phyloP scores from a whole-genome alignment of 2,329 filamentous ascomycete species.

The Venturia asperata region DNA sequence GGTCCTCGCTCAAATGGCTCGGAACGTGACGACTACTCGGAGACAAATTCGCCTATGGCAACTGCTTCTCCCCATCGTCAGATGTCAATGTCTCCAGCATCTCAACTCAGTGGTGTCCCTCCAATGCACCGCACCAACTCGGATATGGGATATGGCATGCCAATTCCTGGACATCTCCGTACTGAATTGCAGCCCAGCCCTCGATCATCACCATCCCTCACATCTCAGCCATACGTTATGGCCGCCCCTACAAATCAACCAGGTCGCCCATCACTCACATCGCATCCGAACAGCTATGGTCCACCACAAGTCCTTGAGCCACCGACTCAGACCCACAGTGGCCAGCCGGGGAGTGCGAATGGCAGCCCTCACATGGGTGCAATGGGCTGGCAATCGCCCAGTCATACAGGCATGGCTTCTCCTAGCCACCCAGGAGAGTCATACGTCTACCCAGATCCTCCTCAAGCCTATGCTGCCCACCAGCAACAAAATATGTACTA shows the following conservation, averaged over 20 bases:
- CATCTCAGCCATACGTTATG: conserved; percentile 58
- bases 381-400: conserved; percentile 80
- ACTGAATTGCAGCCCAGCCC: conserved; percentile 66
- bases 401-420: conserved; percentile 64
- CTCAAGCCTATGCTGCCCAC: conserved; percentile 48
- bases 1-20: conserved; percentile 49
- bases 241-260: conserved; percentile 38
- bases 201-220: conserved; percentile 54
- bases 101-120: conserved; percentile 63
- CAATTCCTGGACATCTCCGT: conserved; percentile 76
- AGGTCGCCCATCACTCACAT: conserved; percentile 59
- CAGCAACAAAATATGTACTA: conserved; percentile 60
- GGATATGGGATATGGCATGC: conserved; percentile 47
- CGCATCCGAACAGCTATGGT: conserved; percentile 76
- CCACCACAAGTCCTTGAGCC: conserved; percentile 78
- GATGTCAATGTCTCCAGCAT: conserved; percentile 70
- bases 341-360: conserved; percentile 64
- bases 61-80: conserved; percentile 76
- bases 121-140: conserved; percentile 52
- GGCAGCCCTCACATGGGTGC: conserved; percentile 80
- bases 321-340: conserved; percentile 69
- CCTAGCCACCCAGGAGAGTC: conserved; percentile 62
- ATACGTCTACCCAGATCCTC: conserved; percentile 74
- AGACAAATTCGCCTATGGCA: conserved; percentile 65
- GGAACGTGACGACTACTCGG: conserved; percentile 64